phyloP scores from a whole-genome alignment of 2,329 filamentous ascomycete species.

The Seiridium cupressi region DNA sequence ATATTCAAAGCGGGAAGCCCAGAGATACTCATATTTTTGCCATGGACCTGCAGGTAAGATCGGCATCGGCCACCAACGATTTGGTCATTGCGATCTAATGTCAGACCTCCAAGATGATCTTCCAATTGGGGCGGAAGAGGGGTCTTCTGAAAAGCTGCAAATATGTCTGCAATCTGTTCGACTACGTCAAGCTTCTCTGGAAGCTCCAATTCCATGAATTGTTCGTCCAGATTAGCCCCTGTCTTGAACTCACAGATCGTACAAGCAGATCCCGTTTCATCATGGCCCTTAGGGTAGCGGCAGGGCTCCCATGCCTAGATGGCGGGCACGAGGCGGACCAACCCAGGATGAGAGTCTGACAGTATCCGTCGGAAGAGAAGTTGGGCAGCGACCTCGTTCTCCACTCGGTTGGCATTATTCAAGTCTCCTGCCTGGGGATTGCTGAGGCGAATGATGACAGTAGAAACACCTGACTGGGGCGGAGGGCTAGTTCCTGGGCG shows the following conservation, averaged over 20 bases:
- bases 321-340: constrained; percentile 15
- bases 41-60: constrained; percentile 9
- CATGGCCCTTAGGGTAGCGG: neutral
- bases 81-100: constrained; percentile 11
- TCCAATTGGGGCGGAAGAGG: constrained; percentile 13
- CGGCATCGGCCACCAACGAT: constrained; percentile 16
- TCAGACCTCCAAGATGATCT: constrained; percentile 17
- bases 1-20: neutral
- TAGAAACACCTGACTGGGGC: constrained; percentile 10
- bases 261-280: constrained; percentile 17
- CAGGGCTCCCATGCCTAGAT: constrained; percentile 17
- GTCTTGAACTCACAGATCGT: constrained; percentile 20
- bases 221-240: constrained; percentile 17
- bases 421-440: constrained; percentile 18
- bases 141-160: constrained; percentile 15
- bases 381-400: constrained; percentile 24
- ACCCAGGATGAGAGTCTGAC: neutral
- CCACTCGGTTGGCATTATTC: constrained; percentile 22
- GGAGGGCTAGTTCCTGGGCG: constrained; percentile 5
- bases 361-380: constrained; percentile 17
- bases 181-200: constrained; percentile 13
- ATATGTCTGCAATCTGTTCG: constrained; percentile 18
- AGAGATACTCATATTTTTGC: constrained; percentile 6
- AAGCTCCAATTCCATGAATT: constrained; percentile 12
- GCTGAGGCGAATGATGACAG: constrained; percentile 19